Conservation (phyloP, 176 grass and related monocot species). For the Phoenix roebelenii region DNA sequence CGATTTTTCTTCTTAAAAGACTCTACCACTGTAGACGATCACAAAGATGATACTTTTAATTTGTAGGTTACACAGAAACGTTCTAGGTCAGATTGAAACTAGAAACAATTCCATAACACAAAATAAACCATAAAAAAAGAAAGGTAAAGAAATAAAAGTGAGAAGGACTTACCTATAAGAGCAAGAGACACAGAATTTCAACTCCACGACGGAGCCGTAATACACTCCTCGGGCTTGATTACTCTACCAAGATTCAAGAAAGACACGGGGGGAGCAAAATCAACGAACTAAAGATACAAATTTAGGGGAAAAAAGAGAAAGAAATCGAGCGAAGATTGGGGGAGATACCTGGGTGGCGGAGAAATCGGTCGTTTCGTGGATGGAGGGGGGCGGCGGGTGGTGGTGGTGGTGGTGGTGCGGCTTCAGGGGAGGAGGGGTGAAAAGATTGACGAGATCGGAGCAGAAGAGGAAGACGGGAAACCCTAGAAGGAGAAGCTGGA, state of each 20-base stretch:
- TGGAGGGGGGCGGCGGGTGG: constrained; percentile 6
- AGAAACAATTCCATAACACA: too few relatives aligned
- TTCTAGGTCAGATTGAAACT: too few relatives aligned
- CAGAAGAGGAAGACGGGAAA: constrained; percentile 89
- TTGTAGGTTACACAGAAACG: too few relatives aligned
- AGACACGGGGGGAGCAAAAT: too few relatives aligned
- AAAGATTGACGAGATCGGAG: constrained; percentile 78
- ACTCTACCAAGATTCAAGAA: constrained; percentile 20
- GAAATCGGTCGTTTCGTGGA: constrained; percentile 13
- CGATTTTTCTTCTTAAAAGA: too few relatives aligned
- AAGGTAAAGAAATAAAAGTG: too few relatives aligned
- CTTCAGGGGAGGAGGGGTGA: constrained; percentile 20
- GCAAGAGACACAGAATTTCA: constrained; percentile 85
- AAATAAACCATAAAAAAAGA: too few relatives aligned
- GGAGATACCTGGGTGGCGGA: constrained; percentile 12
- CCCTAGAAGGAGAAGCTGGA: constrained; percentile 44
- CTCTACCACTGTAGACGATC: too few relatives aligned
- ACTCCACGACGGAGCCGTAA: constrained; percentile 62
- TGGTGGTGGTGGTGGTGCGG: constrained; percentile 1
- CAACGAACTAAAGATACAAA: neutral
- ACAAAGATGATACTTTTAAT: too few relatives aligned
- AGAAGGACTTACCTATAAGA: constrained; percentile 27
- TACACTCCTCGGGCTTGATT: constrained; percentile 44
- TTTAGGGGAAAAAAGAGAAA: neutral
- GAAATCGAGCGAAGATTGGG: neutral